Conservation (phyloP, 1,139 yeast species). For the Pichiaceae sp. region DNA sequence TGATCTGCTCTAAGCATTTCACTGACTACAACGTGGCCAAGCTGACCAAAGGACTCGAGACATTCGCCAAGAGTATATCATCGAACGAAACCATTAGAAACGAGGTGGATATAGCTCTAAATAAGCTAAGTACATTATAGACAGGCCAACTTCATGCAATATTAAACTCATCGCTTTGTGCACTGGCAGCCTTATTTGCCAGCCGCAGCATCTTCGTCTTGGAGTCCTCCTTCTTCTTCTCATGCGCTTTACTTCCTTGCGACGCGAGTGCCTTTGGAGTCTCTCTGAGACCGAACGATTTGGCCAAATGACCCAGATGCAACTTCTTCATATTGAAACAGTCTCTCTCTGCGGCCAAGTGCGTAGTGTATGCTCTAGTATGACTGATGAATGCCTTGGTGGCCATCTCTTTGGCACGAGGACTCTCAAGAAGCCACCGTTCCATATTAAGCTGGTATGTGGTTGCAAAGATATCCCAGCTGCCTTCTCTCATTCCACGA, state of each 20-base stretch:
- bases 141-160: constrained; percentile 28
- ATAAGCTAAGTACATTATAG: neutral
- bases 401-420: constrained; percentile 41
- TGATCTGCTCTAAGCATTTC: constrained; percentile 5
- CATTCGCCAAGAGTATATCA: neutral
- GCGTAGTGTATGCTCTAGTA: constrained; percentile 95
- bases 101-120: neutral
- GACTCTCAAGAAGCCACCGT: constrained; percentile 74
- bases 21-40: neutral
- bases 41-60: neutral
- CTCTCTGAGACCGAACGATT: constrained; percentile 88
- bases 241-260: constrained; percentile 29
- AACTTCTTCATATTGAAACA: constrained; percentile 72
- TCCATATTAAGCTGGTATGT: constrained; percentile 92
- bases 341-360: constrained; percentile 67
- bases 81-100: neutral
- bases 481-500: constrained; percentile 25
- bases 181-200: constrained; percentile 64
- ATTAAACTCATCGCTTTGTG: constrained; percentile 68
- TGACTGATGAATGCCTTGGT: constrained; percentile 77
- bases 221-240: constrained; percentile 47
- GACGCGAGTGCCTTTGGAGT: constrained; percentile 65
- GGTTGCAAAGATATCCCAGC: constrained; percentile 94
- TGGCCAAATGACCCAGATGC: constrained; percentile 94
- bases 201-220: constrained; percentile 66